Percentiles rank a stretch among this genome's conserved stretches.
These are phyloP conservation scores for Teratosphaeria epicoccoides DNA, from an alignment of 2,329 filamentous ascomycete genomes.

Conservation along the genomic window DNA sequence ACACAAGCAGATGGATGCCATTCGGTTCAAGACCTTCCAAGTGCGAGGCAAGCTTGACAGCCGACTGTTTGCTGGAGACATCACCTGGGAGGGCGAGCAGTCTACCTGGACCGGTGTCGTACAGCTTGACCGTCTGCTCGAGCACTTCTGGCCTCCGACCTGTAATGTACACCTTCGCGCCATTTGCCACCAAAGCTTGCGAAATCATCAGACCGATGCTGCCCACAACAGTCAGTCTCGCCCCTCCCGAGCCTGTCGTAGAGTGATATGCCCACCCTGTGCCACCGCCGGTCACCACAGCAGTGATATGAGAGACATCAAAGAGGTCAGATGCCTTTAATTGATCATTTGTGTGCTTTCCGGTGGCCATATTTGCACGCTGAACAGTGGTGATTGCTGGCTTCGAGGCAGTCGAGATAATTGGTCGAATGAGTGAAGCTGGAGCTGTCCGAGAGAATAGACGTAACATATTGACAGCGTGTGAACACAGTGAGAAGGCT, in stretches of 20 bases:
- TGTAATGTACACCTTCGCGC: constrained; percentile 38
- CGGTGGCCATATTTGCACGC: constrained; percentile 14
- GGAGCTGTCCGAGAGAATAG: background rate
- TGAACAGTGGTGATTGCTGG: constrained; percentile 9
- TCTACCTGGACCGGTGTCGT: constrained; percentile 35
- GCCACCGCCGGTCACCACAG: constrained; percentile 36
- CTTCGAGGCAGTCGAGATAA: constrained; percentile 5
- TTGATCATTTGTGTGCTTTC: constrained; percentile 29
- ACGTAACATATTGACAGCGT: background rate
- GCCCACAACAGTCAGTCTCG: background rate
- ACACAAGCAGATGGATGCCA: constrained; percentile 44
- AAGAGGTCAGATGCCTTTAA: constrained; percentile 35
- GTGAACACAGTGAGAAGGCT: background rate
- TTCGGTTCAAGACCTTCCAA: constrained; percentile 32
- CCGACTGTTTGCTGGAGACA: constrained; percentile 41
- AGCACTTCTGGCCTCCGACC: constrained; percentile 36
- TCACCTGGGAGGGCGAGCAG: constrained; percentile 33
- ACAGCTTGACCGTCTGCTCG: constrained; percentile 36
- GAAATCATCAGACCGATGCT: constrained; percentile 30
- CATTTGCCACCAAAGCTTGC: constrained; percentile 27
- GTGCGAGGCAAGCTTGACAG: constrained; percentile 20
- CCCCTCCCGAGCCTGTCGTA: background rate
- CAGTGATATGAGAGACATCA: constrained; percentile 36
- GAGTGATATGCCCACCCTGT: constrained; percentile 20
- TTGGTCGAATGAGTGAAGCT: background rate